Base-by-base conservation (phyloP, 2,329 filamentous ascomycete species). In the Fusarium algeriense region DNA sequence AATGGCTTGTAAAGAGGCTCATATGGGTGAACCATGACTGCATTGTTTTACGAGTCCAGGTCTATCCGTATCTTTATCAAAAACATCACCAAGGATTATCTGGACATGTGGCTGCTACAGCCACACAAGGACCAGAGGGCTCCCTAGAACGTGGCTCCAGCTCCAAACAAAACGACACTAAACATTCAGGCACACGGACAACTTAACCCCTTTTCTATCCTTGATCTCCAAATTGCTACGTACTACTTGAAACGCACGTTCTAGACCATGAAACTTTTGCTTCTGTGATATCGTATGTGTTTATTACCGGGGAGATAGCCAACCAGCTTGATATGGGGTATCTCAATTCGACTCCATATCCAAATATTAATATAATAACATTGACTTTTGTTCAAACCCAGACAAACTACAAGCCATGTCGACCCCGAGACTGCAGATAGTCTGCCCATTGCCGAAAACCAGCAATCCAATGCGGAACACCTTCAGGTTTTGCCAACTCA, bases 401-500 rank as follows among this genome's bases (percentile, higher is more conserved):
- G 23, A 56, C 46, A 65, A 49, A 38, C 55, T 71, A 66, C 28
- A 40, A 38, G 32, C 57, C 50, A 54, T 46, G 26, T 44, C 17
- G 17, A n/a, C 57, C 54, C 14, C 70, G 60, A 15, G 66, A 67
- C 23, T 73, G 70, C n/a, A 72, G 37, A 54, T 67, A 73, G 7
- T 60, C 62, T 41, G 66, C 61, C 70, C 70, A 72, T 40, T 72
- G 70, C 17, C 70, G 61, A 48, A 72, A 73, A 15, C 70, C 70
- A 32, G 70, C 70, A 34, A 72, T 72, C 70, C 70, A 72, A 57
- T 73, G 50, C 32, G 69, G 66, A 43, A 73, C 66, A 2, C 70
- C 70, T 38, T 73, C 48, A n/a, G 70, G 61, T 56, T 73, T 72
- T n/a, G 70, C 70, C 53, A 72, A 38, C 28, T 72, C 69, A 30